These are phyloP conservation scores for Cutaneotrichosporon sp. DNA, from an alignment of 1,284 basidiomycete genomes.

Conservation along the genomic window DNA sequence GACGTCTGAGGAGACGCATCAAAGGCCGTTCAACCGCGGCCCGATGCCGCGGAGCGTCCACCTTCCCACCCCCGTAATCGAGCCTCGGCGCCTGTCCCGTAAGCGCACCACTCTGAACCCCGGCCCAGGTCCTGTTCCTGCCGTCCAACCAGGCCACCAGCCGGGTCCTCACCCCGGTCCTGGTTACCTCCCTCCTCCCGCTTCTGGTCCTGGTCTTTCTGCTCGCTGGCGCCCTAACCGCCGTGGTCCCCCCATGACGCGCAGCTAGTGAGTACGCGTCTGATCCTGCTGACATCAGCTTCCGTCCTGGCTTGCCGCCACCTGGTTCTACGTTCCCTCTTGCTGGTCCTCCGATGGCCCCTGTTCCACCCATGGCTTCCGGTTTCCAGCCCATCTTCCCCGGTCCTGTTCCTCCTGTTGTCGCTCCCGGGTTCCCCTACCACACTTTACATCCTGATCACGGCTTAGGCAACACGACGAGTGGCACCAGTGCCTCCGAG, in stretches of 20 bases:
- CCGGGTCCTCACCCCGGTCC: neutral
- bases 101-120: neutral
- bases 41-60: slow-evolving; percentile 31
- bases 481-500: slow-evolving; percentile 8
- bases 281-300: neutral
- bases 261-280: slow-evolving; percentile 1
- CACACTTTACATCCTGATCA: neutral
- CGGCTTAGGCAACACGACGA: slow-evolving; percentile 9
- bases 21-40: neutral
- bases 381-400: neutral
- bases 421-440: too few relatives aligned
- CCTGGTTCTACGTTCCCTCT: neutral
- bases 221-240: neutral
- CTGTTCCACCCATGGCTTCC: too few relatives aligned
- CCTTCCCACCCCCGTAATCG: slow-evolving; percentile 48
- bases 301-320: slow-evolving; percentile 3
- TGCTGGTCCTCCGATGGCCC: neutral
- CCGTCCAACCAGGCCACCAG: neutral
- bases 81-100: slow-evolving; percentile 2
- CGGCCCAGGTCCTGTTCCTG: neutral
- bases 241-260: neutral
- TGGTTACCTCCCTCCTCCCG: neutral
- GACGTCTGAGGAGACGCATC: neutral
- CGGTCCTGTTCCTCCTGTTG: neutral
- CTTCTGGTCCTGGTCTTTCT: slow-evolving; percentile 1